Evolutionary conservation across 441 rosid species (phyloP), one percentile per base, ranked within the genome.

Genomic region (Theobroma grandiflorum): DNA sequence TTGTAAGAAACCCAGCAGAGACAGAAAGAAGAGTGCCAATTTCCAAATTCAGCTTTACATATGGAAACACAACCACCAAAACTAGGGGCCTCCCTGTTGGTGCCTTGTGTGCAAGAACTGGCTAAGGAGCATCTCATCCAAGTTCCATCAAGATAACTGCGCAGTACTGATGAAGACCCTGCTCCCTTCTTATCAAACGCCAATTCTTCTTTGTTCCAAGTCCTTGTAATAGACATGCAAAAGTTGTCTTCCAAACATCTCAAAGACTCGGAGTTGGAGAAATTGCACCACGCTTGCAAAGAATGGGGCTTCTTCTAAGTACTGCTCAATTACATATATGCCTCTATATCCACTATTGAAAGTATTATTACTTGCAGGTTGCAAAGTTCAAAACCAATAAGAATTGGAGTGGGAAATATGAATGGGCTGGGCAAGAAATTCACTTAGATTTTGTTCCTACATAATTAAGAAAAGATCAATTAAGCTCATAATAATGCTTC

Each of bases 271-370:
- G 82, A 80, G 43, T 35, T 82, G 67, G 58, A 43, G 33, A 85
- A 74, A 31, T 75, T 82, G 35, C 79, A 82, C 14, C 40, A 12
- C 45, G 82, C 87, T 31, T 85, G 85, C 82, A 79, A 57, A 74
- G 52, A 80, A 4, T 83, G 88, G 85, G 88, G 85, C 26, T 85
- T 85, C 84, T 82, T 85, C 31, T 1, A 26, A 1, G 31, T 26
- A 26, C 31, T 26, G 1, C 31, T 26, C 31, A 26, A 26, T 26
- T 26, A 26, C 31, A 26, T 26, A 26, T 26, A 26, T 26, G 31
- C 31, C 31, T 26, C 31, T 26, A 26, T 26, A 26, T 26, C 31
- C 31, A 26, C 31, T 26, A 26, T 26, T 26, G 31, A 26, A 26
- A 26, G 31, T 26, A 0, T 26, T 26, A 26, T 26, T 26, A 1